phyloP scores from a whole-genome alignment of 1,284 basidiomycete genomes.

The Malassezia sp. region DNA sequence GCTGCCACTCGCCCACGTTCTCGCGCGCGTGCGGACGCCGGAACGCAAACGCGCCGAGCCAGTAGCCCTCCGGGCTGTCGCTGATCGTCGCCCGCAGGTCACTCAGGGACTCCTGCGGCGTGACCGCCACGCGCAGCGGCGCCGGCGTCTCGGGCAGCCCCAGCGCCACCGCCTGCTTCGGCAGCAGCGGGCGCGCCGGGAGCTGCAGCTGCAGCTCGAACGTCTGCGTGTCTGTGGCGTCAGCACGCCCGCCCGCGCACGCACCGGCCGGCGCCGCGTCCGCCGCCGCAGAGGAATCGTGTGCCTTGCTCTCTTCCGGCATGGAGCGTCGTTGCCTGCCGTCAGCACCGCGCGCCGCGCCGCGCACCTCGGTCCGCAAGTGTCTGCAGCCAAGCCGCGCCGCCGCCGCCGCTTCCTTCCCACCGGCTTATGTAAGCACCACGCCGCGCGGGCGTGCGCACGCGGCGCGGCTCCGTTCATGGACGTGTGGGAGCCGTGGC shows the following conservation, averaged over 20 bases:
- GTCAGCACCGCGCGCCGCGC: no score
- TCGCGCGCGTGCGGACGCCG: slow-evolving; percentile 24
- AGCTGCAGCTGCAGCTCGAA: slow-evolving; percentile 43
- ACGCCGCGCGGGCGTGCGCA: no score
- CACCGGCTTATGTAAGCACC: no score
- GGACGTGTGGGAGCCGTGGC: slow-evolving; percentile 10
- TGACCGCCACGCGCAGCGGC: slow-evolving; percentile 40
- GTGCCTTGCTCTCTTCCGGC: no score
- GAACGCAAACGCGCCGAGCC: slow-evolving; percentile 46
- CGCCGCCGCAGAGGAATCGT: no score
- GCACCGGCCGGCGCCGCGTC: no score
- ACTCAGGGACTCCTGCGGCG: slow-evolving; percentile 42
- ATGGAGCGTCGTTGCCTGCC: no score
- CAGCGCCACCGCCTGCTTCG: slow-evolving; percentile 23
- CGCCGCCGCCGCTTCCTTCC: no score
- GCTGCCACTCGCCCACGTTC: slow-evolving; percentile 35
- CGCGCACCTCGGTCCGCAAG: no score
- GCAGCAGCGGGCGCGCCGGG: slow-evolving; percentile 37
- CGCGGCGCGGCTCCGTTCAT: not conserved
- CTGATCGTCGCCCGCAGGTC: slow-evolving; percentile 42
- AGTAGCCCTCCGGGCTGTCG: slow-evolving; percentile 45
- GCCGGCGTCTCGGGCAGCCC: slow-evolving; percentile 40
- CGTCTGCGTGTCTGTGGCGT: slow-evolving; percentile 26
- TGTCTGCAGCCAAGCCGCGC: no score
- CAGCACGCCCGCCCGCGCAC: no score